Conservation (phyloP, 208 protist genomes). For the Acanthamoeba castellanii region DNA sequence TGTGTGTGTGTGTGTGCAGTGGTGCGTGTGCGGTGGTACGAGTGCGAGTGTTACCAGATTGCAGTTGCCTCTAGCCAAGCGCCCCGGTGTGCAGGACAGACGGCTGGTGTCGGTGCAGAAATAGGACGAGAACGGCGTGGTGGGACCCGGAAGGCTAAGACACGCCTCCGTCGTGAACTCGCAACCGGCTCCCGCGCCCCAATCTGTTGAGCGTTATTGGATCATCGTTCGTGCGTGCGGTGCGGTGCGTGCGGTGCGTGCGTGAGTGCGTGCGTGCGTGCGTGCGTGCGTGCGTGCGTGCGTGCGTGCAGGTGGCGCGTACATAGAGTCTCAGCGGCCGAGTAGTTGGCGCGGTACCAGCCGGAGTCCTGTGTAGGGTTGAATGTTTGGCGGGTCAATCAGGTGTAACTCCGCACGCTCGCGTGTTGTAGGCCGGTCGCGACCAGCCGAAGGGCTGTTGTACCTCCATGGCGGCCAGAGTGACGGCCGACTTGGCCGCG, state of each 20-base stretch:
- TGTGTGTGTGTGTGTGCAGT: too few species aligned
- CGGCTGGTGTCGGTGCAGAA: conserved; percentile 7
- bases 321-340: conserved; percentile 27
- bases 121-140: background rate
- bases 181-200: background rate
- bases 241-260: too few species aligned
- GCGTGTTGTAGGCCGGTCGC: too few species aligned
- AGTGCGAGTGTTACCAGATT: background rate
- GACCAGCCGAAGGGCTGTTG: background rate
- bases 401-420: too few species aligned
- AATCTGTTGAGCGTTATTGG: background rate
- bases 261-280: background rate
- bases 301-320: background rate
- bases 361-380: background rate
- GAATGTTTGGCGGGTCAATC: too few species aligned
- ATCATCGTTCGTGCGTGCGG: too few species aligned
- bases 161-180: background rate
- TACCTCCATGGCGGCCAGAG: conserved; percentile 29
- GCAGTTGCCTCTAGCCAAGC: background rate
- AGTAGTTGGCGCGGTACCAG: conserved; percentile 64
- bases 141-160: background rate
- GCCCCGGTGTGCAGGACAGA: background rate
- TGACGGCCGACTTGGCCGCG: conserved; percentile 19
- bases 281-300: background rate
- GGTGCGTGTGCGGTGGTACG: background rate